These are phyloP conservation scores for Kurtzmaniella quercitrusa DNA, from an alignment of 1,139 yeast genomes.

Conservation along the genomic window DNA sequence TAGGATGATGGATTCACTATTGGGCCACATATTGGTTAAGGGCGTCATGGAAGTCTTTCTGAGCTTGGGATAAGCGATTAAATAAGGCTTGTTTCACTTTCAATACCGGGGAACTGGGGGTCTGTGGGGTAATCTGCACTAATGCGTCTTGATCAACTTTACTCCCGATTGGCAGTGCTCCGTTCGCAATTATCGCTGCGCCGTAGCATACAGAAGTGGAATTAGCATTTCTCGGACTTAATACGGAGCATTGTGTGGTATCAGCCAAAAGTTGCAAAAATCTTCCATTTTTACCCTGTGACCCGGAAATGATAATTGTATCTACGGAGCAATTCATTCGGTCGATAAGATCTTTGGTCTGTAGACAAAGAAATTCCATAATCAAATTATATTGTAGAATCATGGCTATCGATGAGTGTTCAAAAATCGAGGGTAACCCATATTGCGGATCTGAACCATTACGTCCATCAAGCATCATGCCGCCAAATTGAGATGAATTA, in stretches of 20 bases:
- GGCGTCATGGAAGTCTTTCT: background rate
- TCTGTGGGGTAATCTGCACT: background rate
- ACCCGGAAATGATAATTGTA: conserved; percentile 42
- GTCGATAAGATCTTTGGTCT: conserved; percentile 32
- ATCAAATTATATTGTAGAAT: conserved; percentile 39
- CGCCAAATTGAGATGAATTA: conserved; percentile 46
- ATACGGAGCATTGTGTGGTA: conserved; percentile 14
- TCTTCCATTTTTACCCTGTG: conserved; percentile 46
- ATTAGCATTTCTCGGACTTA: conserved; percentile 7
- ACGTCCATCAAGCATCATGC: conserved; percentile 44
- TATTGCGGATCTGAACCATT: conserved; percentile 21
- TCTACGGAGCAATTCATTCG: conserved; percentile 13
- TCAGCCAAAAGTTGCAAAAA: conserved; percentile 28
- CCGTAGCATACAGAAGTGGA: conserved; percentile 28
- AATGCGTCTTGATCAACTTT: background rate
- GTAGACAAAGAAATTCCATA: conserved; percentile 49
- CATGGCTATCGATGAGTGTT: conserved; percentile 15
- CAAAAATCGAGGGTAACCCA: conserved; percentile 8
- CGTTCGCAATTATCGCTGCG: conserved; percentile 25
- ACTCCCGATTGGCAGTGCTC: background rate
- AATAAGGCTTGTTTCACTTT: background rate
- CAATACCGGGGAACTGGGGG: background rate
- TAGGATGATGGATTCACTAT: background rate
- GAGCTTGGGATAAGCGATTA: background rate
- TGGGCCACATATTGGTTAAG: too few relatives aligned